Evolutionary conservation across 163 green algal species (phyloP), one percentile per base, ranked within the genome.

Genomic region (Volvox carteri): DNA sequence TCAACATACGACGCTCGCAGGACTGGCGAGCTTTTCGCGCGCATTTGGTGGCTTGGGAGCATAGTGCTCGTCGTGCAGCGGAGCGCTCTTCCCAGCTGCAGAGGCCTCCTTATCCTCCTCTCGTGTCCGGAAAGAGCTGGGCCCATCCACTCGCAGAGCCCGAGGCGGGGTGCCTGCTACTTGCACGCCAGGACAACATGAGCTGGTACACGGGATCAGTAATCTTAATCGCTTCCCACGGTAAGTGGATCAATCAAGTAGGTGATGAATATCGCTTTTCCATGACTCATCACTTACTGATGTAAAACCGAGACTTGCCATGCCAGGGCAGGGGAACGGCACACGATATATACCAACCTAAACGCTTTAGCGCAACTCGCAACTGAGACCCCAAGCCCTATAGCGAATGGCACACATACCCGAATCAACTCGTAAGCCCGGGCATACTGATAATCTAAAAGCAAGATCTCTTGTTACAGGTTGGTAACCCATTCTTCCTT

Each of bases 111-210:
- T 65, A 84, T 42, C 84, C 70, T 21, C 72, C 52, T 1, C 41
- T 84, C 0, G 72, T 84, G 18, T 60, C 33, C n/a, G 70, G 84
- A 30, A 33, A 84, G 5, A 89, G 84, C 54, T 84, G 72, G 84
- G 72, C 84, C 8, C 84, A 89, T 56, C 84, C 72, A 2, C 81
- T 93, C 28, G 54, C 67, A 2, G 46, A 78, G 28, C 86, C 86
- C 12, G 90, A 95, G 78, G 58, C 60, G 44, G 92, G 92, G 1
- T 95, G 90, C 65, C 35, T 95, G 68, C 90, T 95, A 58, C 54
- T 95, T 14, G 85, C 92, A 1, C 39, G 77, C 4, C 28, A 85
- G 5, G 62, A 78, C 37, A 65, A 83, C 72, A 89, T 91, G 87
- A 25, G 52, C 1, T 90, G 93, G 68, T 93, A 93, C 85, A 56